Percentiles rank a stretch among this genome's conserved stretches.
phyloP scores from a whole-genome alignment of 73 alveolate species.

The Diophrys appendiculata region DNA sequence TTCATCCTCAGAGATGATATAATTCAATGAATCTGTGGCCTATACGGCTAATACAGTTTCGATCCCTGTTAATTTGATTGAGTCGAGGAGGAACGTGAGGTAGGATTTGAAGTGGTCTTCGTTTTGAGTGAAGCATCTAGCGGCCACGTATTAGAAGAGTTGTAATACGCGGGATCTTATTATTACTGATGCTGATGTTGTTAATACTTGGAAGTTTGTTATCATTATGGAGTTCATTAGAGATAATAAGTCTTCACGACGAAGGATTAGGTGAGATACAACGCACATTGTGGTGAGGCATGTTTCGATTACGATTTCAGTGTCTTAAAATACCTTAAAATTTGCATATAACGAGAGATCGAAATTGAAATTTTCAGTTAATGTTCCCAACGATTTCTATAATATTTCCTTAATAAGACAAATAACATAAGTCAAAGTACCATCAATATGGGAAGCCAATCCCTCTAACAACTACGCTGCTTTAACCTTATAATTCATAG shows the following conservation, averaged over 20 bases:
- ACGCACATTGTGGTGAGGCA: not conserved
- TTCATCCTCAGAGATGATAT: not conserved
- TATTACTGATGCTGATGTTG: not conserved
- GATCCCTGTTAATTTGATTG: not conserved
- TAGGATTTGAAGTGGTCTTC: not conserved
- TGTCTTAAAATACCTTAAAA: not conserved
- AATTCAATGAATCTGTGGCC: not conserved
- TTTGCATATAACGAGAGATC: not conserved
- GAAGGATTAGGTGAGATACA: not conserved
- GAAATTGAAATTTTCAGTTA: not conserved
- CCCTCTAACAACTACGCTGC: not conserved
- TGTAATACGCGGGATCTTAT: not conserved
- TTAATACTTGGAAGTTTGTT: not conserved
- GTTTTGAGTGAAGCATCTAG: not conserved
- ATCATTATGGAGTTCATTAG: not conserved
- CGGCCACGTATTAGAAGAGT: not conserved
- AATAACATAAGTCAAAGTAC: not conserved
- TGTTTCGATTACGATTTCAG: not conserved
- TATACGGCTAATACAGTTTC: not conserved
- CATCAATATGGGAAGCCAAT: not conserved
- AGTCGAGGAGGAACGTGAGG: not conserved
- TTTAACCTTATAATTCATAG: not conserved
- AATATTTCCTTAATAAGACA: not conserved
- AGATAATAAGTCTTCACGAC: not conserved
- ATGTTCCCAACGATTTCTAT: not conserved